phyloP scores from a whole-genome alignment of 768 basidiomycete genomes.

The Tylopilus plumbeoviolaceoides region DNA sequence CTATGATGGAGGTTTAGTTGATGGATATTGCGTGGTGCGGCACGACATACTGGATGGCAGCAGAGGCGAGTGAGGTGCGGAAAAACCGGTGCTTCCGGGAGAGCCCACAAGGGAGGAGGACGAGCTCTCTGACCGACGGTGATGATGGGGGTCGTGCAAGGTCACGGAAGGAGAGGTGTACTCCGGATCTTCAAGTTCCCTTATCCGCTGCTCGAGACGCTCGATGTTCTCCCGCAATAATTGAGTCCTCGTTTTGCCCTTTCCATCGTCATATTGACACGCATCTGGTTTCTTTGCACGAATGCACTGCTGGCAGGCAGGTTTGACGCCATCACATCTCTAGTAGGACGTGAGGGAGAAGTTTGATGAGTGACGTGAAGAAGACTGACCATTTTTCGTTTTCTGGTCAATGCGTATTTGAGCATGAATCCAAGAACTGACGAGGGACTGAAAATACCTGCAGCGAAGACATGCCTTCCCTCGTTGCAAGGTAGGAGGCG shows the following conservation, averaged over 20 bases:
- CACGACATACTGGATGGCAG: constrained; percentile 45
- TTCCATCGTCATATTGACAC: constrained; percentile 83
- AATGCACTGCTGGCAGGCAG: constrained; percentile 73
- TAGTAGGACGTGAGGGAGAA: constrained; percentile 28
- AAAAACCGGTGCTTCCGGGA: constrained; percentile 47
- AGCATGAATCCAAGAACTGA: constrained; percentile 7
- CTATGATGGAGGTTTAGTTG: constrained; percentile 22
- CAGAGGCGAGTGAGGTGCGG: constrained; percentile 57
- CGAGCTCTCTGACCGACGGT: constrained; percentile 42
- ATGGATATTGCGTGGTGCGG: not conserved
- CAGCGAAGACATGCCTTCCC: constrained; percentile 72
- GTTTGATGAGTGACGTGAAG: not conserved
- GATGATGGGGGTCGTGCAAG: constrained; percentile 62
- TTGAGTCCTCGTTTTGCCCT: constrained; percentile 79
- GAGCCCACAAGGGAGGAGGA: constrained; percentile 50
- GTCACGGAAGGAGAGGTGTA: constrained; percentile 64
- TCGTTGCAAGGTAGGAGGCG: constrained; percentile 49
- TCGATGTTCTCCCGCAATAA: constrained; percentile 73
- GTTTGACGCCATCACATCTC: constrained; percentile 77
- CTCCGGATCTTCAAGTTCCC: constrained; percentile 74
- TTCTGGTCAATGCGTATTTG: constrained; percentile 37
- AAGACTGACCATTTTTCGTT: constrained; percentile 60
- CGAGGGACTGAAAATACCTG: constrained; percentile 42
- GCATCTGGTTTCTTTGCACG: constrained; percentile 72
- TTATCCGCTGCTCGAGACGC: constrained; percentile 65